These are phyloP conservation scores for Dipodascus albidus DNA, from an alignment of 805 yeast species.

Conservation along the genomic window DNA sequence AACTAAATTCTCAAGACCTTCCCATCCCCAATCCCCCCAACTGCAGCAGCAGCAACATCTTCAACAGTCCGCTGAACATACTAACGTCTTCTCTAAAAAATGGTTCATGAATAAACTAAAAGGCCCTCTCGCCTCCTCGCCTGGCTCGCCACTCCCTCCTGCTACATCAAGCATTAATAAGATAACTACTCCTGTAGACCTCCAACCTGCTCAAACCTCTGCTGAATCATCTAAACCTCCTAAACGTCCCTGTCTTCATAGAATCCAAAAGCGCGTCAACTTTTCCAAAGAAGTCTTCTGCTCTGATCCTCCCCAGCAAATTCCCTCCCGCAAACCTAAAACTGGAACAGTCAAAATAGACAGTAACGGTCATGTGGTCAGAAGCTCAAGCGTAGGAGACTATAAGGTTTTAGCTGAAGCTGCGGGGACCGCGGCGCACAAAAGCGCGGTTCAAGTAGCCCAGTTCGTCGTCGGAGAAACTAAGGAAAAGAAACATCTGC, in stretches of 20 bases:
- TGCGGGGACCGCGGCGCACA: conserved; percentile 16
- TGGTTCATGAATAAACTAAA: background rate
- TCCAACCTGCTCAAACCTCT: background rate
- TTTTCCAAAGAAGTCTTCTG: background rate
- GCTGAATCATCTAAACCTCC: background rate
- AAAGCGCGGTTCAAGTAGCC: conserved; percentile 4
- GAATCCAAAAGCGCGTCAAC: background rate
- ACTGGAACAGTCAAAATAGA: conserved; percentile 35
- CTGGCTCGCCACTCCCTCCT: background rate
- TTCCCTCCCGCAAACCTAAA: conserved; percentile 76
- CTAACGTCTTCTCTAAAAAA: background rate
- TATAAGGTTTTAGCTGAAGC: conserved; percentile 1
- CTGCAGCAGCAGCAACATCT: background rate
- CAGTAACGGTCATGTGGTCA: background rate
- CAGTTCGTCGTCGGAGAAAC: background rate
- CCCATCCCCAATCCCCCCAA: background rate
- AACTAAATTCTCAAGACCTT: background rate
- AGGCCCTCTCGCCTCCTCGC: background rate
- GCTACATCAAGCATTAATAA: background rate
- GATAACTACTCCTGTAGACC: too few species aligned
- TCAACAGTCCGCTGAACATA: background rate
- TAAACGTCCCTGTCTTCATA: background rate
- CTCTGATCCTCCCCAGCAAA: conserved; percentile 84
- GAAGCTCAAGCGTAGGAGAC: background rate
- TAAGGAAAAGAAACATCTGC: background rate